These are phyloP conservation scores for Chlamydomonas applanata DNA, from an alignment of 139 green algal genomes.

Conservation along the genomic window DNA sequence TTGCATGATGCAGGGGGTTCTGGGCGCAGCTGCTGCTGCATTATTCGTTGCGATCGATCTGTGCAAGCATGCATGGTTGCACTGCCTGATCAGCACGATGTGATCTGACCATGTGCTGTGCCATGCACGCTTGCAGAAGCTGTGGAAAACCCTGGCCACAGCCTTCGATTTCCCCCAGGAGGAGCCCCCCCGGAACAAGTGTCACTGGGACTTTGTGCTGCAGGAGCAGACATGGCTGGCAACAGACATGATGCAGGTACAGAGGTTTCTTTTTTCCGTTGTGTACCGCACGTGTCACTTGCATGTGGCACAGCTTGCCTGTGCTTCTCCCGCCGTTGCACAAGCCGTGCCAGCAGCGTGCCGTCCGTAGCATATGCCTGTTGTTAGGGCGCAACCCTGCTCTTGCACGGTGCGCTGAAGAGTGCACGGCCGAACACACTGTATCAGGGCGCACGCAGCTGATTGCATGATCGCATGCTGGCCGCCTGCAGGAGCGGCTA, in stretches of 20 bases:
- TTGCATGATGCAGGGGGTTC: not conserved
- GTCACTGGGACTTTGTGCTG: slow-evolving; percentile 47
- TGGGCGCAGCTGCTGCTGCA: not conserved
- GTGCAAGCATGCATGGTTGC: not conserved
- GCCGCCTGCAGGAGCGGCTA: slow-evolving; percentile 22
- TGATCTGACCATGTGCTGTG: not conserved
- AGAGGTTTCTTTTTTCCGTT: not conserved
- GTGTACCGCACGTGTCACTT: not conserved
- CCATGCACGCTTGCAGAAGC: slow-evolving; percentile 8
- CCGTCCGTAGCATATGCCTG: no score
- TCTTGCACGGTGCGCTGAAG: no score
- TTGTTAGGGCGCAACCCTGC: no score
- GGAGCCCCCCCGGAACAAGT: slow-evolving; percentile 23
- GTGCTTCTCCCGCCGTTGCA: no score
- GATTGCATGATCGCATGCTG: no score
- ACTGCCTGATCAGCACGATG: not conserved
- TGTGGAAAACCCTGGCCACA: slow-evolving; percentile 24
- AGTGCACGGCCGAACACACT: no score
- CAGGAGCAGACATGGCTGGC: slow-evolving; percentile 39
- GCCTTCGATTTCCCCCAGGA: slow-evolving; percentile 29
- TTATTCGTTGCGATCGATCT: not conserved
- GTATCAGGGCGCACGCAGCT: not conserved
- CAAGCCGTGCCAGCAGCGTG: no score
- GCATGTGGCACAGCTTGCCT: not conserved
- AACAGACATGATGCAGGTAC: not conserved